These are phyloP conservation scores for Suhomyces canberraensis DNA, from an alignment of 805 yeast species.

Conservation along the genomic window DNA sequence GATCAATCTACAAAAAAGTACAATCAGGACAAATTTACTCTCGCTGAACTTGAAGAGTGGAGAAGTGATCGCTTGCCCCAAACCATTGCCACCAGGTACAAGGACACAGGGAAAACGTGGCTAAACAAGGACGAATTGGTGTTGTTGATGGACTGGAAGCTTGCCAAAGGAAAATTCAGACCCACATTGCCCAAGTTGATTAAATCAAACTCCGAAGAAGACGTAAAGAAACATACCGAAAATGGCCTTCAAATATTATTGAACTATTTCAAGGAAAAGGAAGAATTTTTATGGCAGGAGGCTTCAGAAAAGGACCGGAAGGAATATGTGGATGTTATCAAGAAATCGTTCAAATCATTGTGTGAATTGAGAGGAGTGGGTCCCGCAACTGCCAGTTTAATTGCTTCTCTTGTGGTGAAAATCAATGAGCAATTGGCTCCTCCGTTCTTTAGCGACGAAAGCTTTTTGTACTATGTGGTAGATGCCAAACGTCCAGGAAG, in stretches of 20 bases:
- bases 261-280: conserved; percentile 4
- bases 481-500: conserved; percentile 19
- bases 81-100: conserved; percentile 20
- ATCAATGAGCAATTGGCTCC: conserved; percentile 25
- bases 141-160: conserved; percentile 48
- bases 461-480: conserved; percentile 35
- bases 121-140: conserved; percentile 39
- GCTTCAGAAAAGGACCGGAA: neutral
- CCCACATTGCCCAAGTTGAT: conserved; percentile 44
- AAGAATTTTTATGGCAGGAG: conserved; percentile 6
- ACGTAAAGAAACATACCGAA: conserved; percentile 28
- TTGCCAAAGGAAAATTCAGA: conserved; percentile 40
- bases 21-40: conserved; percentile 21
- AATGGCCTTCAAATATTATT: conserved; percentile 20
- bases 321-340: conserved; percentile 18
- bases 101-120: conserved; percentile 18
- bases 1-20: conserved; percentile 23
- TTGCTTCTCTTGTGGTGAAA: conserved; percentile 31
- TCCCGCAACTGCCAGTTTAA: conserved; percentile 48
- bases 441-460: conserved; percentile 50
- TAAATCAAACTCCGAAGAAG: conserved; percentile 28
- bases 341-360: conserved; percentile 24
- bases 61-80: conserved; percentile 27
- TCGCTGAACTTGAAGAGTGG: conserved; percentile 40
- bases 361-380: conserved; percentile 46